Base-by-base conservation (phyloP, 1,284 basidiomycete species). In the Athelia sp. region DNA sequence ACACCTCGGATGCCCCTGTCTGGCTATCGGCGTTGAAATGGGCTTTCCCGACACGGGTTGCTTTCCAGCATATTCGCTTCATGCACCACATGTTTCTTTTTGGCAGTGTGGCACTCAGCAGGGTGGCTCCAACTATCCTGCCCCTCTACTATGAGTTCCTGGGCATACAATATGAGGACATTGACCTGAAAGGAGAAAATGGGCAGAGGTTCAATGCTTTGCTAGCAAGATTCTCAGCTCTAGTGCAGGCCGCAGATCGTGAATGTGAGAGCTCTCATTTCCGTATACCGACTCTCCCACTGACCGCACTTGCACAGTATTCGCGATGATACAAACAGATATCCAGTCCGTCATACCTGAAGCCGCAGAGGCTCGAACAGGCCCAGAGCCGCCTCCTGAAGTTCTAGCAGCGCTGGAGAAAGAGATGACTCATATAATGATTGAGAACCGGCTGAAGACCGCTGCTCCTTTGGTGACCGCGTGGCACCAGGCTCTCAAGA, bases 61-160 rank as follows among this genome's bases (percentile, higher is more conserved):
- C 79, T 1, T 84, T 82, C 62, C 88, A 93, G 56, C 82, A 91
- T 60, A 74, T 90, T 53, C 65, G 77, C 18, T 78, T 91, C 62
- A 70, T 92, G n/a, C 90, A 89, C 58, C 80, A 88, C 54, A 59
- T 89, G 22, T 91, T 88, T 62, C 67, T 90, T 54, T 81, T 88
- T 59, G 58, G 83, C 47, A 85, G 80, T 32, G 74, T 91, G 36
- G 88, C 86, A 0, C 70, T 90, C 17, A 79, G 78, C 15, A 75
- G 83, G 31, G 79, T 93, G 2, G 72, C 75, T 0, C 87, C 87
- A 0, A 74, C 81, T 11, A 65, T 90, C 35, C 75, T 83, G 49
- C 80, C 82, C 1, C 32, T 47, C 35, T 35, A 22, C 32, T 32
- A 40, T 19, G 24, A 31, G 31, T 35, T 17, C 23, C 32, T 47